These are phyloP conservation scores for Arctium lappa DNA, from an alignment of 129 eudicot species.

Conservation along the genomic window DNA sequence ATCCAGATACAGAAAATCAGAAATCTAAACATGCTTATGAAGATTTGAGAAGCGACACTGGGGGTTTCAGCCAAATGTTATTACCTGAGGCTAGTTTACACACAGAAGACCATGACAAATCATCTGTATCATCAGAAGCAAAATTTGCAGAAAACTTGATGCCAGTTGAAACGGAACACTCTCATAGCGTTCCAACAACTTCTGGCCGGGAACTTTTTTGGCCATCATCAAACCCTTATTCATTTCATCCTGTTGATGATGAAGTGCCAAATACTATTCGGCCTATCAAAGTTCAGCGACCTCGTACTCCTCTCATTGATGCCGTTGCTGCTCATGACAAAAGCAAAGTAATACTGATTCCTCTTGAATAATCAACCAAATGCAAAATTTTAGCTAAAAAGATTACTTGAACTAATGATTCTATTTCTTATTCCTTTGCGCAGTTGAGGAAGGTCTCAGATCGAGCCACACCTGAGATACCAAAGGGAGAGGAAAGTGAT, in stretches of 20 bases:
- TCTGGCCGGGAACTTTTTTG: conserved; percentile 27
- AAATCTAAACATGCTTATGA: conserved; percentile 6
- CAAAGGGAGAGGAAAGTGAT: conserved; percentile 68
- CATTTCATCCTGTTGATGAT: conserved; percentile 28
- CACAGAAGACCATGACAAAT: conserved; percentile 18
- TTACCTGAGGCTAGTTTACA: conserved; percentile 18
- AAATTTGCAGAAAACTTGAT: conserved; percentile 17
- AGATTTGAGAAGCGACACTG: not conserved
- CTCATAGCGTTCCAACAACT: conserved; percentile 21
- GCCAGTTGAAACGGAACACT: conserved; percentile 32
- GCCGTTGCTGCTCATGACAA: conserved; percentile 80
- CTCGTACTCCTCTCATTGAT: conserved; percentile 78
- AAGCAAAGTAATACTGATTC: conserved; percentile 54
- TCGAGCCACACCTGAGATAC: conserved; percentile 43
- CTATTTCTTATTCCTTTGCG: not conserved
- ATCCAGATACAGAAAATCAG: conserved; percentile 12
- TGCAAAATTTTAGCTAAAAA: not conserved
- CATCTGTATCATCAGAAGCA: conserved; percentile 26
- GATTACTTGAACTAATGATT: not conserved
- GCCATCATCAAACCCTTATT: conserved; percentile 25
- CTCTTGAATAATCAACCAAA: not conserved
- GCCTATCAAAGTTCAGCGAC: conserved; percentile 54
- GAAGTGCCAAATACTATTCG: conserved; percentile 32
- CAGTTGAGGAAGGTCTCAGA: conserved; percentile 88
- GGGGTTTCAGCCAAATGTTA: conserved; percentile 4